Conservation (phyloP, 2,329 filamentous ascomycete species). For the Fusarium transvaalense region DNA sequence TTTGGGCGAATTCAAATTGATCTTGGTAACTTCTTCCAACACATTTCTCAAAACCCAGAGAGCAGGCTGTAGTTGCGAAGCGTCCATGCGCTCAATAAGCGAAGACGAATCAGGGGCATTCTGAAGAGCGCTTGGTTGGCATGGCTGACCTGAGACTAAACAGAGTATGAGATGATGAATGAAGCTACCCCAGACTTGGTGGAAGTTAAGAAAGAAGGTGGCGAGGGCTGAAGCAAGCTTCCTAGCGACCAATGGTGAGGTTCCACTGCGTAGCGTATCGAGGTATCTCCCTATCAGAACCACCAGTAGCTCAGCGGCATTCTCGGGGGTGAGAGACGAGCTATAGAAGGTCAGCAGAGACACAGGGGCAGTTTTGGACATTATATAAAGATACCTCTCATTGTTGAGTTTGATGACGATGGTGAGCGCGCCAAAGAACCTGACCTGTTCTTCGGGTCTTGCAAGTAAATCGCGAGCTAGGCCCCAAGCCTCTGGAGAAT, state of each 20-base stretch:
- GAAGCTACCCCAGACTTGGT: conserved; percentile 74
- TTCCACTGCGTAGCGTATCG: conserved; percentile 63
- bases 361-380: no score
- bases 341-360: conserved; percentile 46
- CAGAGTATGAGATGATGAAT: conserved; percentile 71
- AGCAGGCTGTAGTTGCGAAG: conserved; percentile 64
- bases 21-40: conserved; percentile 62
- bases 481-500: conserved; percentile 85
- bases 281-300: conserved; percentile 74
- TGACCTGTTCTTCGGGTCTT: conserved; percentile 78
- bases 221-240: conserved; percentile 84
- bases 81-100: conserved; percentile 62
- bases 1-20: conserved; percentile 71
- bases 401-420: conserved; percentile 95
- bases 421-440: conserved; percentile 93
- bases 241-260: conserved; percentile 72
- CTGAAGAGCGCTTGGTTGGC: conserved; percentile 39
- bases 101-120: conserved; percentile 58
- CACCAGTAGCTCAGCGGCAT: conserved; percentile 69
- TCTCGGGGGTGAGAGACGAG: conserved; percentile 65
- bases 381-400: conserved; percentile 70
- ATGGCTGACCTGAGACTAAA: conserved; percentile 55
- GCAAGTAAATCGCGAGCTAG: conserved; percentile 81
- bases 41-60: conserved; percentile 70
- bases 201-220: conserved; percentile 80